Percentiles rank a stretch among this genome's conserved stretches.
Conservation (phyloP, 495 filamentous ascomycete genomes). For the Venustampulla echinocandica region DNA sequence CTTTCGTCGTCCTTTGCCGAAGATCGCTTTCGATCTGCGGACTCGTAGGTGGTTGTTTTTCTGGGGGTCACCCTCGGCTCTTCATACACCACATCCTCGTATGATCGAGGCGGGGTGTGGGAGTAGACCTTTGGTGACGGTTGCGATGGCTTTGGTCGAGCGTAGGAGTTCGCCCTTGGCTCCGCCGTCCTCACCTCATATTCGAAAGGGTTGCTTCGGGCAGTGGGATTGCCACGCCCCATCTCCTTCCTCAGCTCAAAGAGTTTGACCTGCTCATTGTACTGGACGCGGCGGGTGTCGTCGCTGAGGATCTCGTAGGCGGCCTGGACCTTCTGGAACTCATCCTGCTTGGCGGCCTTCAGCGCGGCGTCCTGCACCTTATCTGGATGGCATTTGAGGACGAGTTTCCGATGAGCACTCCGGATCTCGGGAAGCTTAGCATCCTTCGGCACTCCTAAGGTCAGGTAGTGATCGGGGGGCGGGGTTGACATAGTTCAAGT, state of each 20-base stretch:
- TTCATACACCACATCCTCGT: conserved; percentile 36
- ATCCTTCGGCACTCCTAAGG: conserved; percentile 67
- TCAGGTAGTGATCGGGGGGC: conserved; percentile 75
- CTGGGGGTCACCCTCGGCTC: conserved; percentile 27
- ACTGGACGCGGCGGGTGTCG: conserved; percentile 56
- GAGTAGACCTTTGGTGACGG: conserved; percentile 8
- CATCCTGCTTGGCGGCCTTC: conserved; percentile 60
- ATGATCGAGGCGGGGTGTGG: conserved; percentile 21
- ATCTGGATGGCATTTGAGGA: conserved; percentile 89
- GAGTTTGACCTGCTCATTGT: conserved; percentile 68
- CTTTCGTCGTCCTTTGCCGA: conserved; percentile 19
- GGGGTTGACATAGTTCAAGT: conserved; percentile 33
- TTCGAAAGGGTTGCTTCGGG: conserved; percentile 20
- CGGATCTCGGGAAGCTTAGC: conserved; percentile 69
- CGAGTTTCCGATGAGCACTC: conserved; percentile 79
- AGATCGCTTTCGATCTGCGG: conserved; percentile 11
- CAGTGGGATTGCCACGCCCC: conserved; percentile 21
- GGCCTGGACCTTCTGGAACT: conserved; percentile 90
- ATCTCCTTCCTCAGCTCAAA: conserved; percentile 43
- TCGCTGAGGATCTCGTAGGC: conserved; percentile 89
- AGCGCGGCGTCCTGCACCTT: conserved; percentile 74
- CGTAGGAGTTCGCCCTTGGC: conserved; percentile 13
- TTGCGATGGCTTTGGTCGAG: conserved; percentile 5
- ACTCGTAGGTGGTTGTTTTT: conserved; percentile 35
- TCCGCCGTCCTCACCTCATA: conserved; percentile 21